Evolutionary conservation across 352 stramenopile species (phyloP).

Genomic region (Phytophthora megakarya): DNA sequence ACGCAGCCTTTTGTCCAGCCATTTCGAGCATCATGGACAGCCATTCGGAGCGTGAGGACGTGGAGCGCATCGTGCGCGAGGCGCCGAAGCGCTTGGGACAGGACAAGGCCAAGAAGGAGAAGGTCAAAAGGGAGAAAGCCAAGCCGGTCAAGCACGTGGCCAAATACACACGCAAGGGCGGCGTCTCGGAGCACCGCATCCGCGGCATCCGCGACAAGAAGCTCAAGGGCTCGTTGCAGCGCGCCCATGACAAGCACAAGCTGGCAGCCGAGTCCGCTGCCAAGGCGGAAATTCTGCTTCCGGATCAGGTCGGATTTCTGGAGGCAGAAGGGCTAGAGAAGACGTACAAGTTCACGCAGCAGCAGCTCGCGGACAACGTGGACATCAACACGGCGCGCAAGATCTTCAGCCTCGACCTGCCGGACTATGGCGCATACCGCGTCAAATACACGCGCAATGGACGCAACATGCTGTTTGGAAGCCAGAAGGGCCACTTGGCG

Average conservation of each 20-base stretch:
- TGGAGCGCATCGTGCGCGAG: conserved; percentile 59
- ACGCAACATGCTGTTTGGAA: conserved; percentile 93
- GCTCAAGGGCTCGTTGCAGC: conserved; percentile 73
- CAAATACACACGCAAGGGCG: conserved; percentile 74
- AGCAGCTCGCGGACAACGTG: conserved; percentile 83
- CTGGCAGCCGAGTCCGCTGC: conserved; percentile 86
- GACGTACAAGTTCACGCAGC: conserved; percentile 96
- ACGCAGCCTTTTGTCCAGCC: conserved; percentile 25
- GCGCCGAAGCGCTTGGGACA: conserved; percentile 66
- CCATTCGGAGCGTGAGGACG: conserved; percentile 67
- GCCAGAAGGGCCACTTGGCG: conserved; percentile 94
- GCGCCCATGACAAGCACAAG: conserved; percentile 80
- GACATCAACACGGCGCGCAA: conserved; percentile 95
- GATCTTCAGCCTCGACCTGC: conserved; percentile 95
- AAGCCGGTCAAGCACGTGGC: conserved; percentile 57
- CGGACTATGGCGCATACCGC: conserved; percentile 93
- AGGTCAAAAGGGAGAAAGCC: conserved; percentile 19
- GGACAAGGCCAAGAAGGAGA: conserved; percentile 29
- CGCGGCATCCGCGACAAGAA: conserved; percentile 90
- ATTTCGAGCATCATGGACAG: conserved; percentile 36
- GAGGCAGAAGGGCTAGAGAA: conserved; percentile 97
- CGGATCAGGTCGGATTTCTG: conserved; percentile 83
- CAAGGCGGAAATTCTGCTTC: conserved; percentile 91
- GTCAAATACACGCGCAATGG: conserved; percentile 96
- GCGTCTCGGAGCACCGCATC: conserved; percentile 63